Evolutionary conservation across 805 yeast species (phyloP).

Genomic region (Yarrowia phangngaensis): DNA sequence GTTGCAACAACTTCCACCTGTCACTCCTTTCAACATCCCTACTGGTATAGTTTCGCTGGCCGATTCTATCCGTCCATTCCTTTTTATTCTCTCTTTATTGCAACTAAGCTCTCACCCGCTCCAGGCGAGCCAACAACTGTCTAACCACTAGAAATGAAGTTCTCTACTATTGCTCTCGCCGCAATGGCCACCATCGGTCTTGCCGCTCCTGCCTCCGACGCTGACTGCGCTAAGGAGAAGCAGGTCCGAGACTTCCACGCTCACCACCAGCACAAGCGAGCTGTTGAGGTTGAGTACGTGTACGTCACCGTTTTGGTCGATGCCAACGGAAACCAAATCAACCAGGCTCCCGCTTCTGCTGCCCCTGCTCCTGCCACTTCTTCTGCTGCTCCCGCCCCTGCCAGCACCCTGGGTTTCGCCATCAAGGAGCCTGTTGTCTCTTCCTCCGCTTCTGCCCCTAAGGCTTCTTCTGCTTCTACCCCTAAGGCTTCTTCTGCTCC

Average conservation of each 20-base stretch:
- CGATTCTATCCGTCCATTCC: constrained; percentile 26
- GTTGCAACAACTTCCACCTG: constrained; percentile 24
- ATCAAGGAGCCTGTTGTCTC: constrained; percentile 31
- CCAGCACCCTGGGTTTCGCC: constrained; percentile 38
- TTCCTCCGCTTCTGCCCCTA: constrained; percentile 36
- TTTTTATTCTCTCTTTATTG: constrained; percentile 1
- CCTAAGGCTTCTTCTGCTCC: constrained; percentile 38
- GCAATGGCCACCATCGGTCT: constrained; percentile 43
- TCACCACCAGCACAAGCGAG: constrained; percentile 54
- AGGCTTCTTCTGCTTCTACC: constrained; percentile 39
- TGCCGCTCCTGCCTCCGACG: constrained; percentile 38
- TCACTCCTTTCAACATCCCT: constrained; percentile 25
- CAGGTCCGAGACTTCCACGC: constrained; percentile 35
- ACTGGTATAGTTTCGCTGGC: constrained; percentile 27
- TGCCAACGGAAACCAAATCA: constrained; percentile 40
- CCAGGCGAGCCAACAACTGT: constrained; percentile 21
- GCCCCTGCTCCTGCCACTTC: constrained; percentile 36
- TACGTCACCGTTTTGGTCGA: constrained; percentile 48
- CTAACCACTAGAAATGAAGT: constrained; percentile 24
- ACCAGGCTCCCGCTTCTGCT: constrained; percentile 34
- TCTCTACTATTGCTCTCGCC: constrained; percentile 30
- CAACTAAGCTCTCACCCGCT: constrained; percentile 25
- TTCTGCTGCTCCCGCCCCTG: constrained; percentile 34
- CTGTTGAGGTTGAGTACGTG: constrained; percentile 45
- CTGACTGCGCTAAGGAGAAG: constrained; percentile 27